Percentiles rank a stretch among this genome's conserved stretches.
These are phyloP conservation scores for Helotiales sp. DNA, from an alignment of 2,329 filamentous ascomycete species.

Conservation along the genomic window DNA sequence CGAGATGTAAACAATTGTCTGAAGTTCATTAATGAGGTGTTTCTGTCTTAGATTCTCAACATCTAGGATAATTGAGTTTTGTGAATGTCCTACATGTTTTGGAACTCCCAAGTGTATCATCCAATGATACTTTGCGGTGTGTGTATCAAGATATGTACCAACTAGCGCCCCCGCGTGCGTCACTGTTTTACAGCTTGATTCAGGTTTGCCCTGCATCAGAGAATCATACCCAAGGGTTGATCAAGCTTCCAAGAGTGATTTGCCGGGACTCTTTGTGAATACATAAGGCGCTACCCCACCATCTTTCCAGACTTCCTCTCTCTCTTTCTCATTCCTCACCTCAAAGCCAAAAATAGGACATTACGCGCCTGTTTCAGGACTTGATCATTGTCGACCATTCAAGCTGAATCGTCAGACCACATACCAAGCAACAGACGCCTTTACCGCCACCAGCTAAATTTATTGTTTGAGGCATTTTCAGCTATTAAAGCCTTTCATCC, in stretches of 20 bases:
- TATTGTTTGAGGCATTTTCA: conserved; percentile 6
- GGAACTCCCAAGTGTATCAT: too few species aligned
- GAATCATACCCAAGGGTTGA: too few species aligned
- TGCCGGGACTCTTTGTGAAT: neutral
- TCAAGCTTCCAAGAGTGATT: neutral
- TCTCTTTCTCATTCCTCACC: neutral
- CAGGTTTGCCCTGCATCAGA: too few species aligned
- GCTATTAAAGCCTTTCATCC: conserved; percentile 18
- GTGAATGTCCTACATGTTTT: too few species aligned
- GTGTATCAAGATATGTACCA: too few species aligned
- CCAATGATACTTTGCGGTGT: too few species aligned
- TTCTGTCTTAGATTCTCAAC: too few species aligned
- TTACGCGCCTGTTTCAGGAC: conserved; percentile 23
- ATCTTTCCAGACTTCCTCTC: neutral
- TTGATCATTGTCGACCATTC: conserved; percentile 23
- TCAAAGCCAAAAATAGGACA: conserved; percentile 17
- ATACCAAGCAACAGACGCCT: conserved; percentile 18
- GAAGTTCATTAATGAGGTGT: too few species aligned
- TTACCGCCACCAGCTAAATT: conserved; percentile 13
- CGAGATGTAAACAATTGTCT: too few species aligned
- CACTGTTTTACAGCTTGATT: too few species aligned
- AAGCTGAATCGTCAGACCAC: conserved; percentile 11
- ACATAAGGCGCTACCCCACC: neutral
- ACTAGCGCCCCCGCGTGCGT: neutral
- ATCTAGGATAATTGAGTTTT: too few species aligned